Percentiles rank a stretch among this genome's conserved stretches.
Conservation (phyloP, 306 rosid species). For the Acacia confusa region DNA sequence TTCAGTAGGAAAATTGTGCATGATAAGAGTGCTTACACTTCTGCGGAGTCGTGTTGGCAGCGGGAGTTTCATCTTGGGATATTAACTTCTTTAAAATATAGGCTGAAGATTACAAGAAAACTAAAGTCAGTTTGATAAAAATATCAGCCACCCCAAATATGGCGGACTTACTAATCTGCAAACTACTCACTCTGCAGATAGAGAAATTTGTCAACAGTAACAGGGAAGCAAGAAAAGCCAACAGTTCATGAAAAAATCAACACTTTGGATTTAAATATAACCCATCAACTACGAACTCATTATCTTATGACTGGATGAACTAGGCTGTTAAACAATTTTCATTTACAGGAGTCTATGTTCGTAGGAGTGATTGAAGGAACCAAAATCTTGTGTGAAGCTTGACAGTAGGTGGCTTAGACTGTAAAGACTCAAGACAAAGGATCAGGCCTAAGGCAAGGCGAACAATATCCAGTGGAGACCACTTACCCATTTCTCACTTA, state of each 20-base stretch:
- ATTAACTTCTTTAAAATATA: constrained; percentile 83
- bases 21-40: constrained; percentile 65
- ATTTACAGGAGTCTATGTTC: background rate
- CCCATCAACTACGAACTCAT: background rate
- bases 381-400: background rate
- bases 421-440: background rate
- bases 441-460: background rate
- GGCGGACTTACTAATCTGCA: background rate
- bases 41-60: constrained; percentile 54
- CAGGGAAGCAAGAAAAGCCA: background rate
- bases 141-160: background rate
- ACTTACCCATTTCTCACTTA: background rate
- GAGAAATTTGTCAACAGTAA: background rate
- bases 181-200: background rate
- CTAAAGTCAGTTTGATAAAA: constrained; percentile 29
- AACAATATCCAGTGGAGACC: background rate
- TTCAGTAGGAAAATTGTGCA: constrained; percentile 12
- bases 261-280: background rate
- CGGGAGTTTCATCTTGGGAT: constrained; percentile 80
- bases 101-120: constrained; percentile 49
- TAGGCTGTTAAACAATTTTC: background rate
- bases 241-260: background rate
- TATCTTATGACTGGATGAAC: constrained; percentile 3
- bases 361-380: background rate
- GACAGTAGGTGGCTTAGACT: background rate